Base-by-base conservation (phyloP, 441 rosid genomes). In the Flueggea neowawraea region DNA sequence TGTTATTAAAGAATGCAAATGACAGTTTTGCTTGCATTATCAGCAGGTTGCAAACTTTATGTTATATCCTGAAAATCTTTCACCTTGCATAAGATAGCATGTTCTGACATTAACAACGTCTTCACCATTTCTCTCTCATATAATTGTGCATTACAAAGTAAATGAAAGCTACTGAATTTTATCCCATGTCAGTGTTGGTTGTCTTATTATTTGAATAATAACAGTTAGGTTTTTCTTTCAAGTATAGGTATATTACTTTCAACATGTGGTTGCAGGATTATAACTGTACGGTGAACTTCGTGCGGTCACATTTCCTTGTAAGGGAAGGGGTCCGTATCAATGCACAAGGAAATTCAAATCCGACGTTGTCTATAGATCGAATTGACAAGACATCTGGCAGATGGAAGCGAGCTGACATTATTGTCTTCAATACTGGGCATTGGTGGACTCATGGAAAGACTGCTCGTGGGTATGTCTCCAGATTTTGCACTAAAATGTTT, bases 371-470 rank as follows among this genome's bases (percentile, higher is more conserved):
- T 16, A 84, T 94, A 54, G 98, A 94, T 73, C 75, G 64, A 73
- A 89, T 90, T 58, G 97, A 90, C 79, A 88, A 91, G 86, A 58
- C 87, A 33, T 53, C 84, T 41, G 65, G 68, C 6, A 78, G 77
- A 69, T 90, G 96, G 97, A 85, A 79, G 78, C 79, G 78, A 41
- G 96, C 91, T 49, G 84, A 94, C 74, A 88, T 94, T 70, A 83
- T 90, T 62, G 84, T 90, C 57, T 94, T 94, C 68, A 94, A 94
- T 75, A 94, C 96, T 41, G 97, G 87, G 54, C 98, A 94, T 67
- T 90, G 96, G 97, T 94, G 98, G 98, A 81, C 82, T 71, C 97
- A 90, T 80, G 97, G 97, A 62, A 94, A 90, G 78, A 94, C 97
- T 63, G 84, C 95, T 44, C 83, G 96, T 48, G 97, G 96, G 98